Conservation (phyloP, 2,329 filamentous ascomycete genomes). For the Colletotrichum tropicicola region DNA sequence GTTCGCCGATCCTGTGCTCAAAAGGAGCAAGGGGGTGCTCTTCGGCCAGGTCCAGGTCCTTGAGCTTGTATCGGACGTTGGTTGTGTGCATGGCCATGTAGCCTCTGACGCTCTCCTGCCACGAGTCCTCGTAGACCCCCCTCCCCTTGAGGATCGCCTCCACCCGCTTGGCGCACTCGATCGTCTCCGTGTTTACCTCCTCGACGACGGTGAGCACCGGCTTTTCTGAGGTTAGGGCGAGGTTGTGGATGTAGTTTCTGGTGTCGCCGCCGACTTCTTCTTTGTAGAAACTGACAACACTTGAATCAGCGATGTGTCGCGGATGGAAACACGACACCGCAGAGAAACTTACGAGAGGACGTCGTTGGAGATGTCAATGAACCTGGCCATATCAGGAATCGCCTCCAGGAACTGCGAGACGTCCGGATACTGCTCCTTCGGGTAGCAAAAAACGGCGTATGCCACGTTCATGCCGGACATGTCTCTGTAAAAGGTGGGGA, state of each 20-base stretch:
- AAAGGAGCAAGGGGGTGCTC: conserved; percentile 32
- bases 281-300: conserved; percentile 32
- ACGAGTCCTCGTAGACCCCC: conserved; percentile 30
- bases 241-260: conserved; percentile 34
- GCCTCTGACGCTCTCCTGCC: conserved; percentile 30
- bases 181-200: conserved; percentile 25
- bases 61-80: conserved; percentile 32
- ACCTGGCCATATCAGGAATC: conserved; percentile 34
- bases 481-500: conserved; percentile 33
- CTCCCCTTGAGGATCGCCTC: conserved; percentile 29
- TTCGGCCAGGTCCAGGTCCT: conserved; percentile 31
- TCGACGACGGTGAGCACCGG: conserved; percentile 17
- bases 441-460: conserved; percentile 35
- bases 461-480: conserved; percentile 33
- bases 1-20: conserved; percentile 27
- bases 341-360: conserved; percentile 33
- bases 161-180: conserved; percentile 27
- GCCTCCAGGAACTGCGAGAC: conserved; percentile 32
- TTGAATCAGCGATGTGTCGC: background rate
- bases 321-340: background rate
- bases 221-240: conserved; percentile 15
- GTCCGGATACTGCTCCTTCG: conserved; percentile 31
- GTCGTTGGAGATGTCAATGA: conserved; percentile 35
- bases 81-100: conserved; percentile 34
- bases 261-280: conserved; percentile 32